Evolutionary conservation across 2,329 filamentous ascomycete species (phyloP), one percentile per base, ranked within the genome.

Genomic region (Dactylella cylindrospora): DNA sequence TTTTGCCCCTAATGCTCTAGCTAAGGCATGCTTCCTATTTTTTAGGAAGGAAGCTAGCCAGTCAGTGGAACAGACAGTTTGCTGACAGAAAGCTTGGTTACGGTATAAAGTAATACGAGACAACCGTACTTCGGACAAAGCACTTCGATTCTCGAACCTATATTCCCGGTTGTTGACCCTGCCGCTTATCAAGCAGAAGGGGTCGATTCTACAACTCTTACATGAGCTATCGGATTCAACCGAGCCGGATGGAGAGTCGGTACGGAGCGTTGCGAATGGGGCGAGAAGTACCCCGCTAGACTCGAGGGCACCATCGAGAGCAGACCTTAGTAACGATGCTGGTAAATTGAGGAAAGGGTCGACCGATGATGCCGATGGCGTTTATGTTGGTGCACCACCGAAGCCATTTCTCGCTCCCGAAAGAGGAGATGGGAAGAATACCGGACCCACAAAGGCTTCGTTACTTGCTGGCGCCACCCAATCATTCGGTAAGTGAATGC

Each of bases 161-260:
- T 95, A 96, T 74, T 89, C 88, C 26, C 82, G 89, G 53, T 80
- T 98, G 13, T 78, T 96, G 20, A 87, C 88, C n/a, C 83, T 96
- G 66, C 90, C 90, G 0, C 90, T 97, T 4, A 79, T 98, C 36
- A 86, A 88, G 69, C 87, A 95, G 73, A 98, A 98, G 79, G 97
- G 90, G 90, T 89, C 87, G 2, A 96, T 98, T 66, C 78, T 98
- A 15, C 94, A 94, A 72, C 83, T 98, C 33, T 80, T 98, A 33
- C 86, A 93, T 72, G 84, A 88, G 68, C 80, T 96, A 40, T 84
- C 88, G 64, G 86, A 90, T 70, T 82, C 80, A 2, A 78, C 79
- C 8, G 38, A 44, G 7, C 17, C 35, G 20, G 41, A 47, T 8
- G 38, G 47, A 15, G 40, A 61, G 15, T 47, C 41, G 5, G 32